Base-by-base conservation (phyloP, 75 land plant species). In the Selaginella tamariscina region DNA sequence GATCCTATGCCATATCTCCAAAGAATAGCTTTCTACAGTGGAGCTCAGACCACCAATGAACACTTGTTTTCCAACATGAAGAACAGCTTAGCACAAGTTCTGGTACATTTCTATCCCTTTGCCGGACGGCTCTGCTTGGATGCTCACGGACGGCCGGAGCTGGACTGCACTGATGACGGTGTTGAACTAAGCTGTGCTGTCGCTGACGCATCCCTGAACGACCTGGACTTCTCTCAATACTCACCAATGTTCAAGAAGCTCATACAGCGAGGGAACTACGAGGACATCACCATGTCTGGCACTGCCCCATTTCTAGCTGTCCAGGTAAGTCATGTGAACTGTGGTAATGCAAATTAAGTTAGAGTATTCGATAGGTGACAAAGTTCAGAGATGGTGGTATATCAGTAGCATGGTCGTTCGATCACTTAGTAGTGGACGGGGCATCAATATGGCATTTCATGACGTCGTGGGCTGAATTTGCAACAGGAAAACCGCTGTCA, bases 401-500 rank as follows among this genome's bases (percentile, higher is more conserved):
- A 8, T 79, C 81, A 27, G 23, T 87, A 0, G 90, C 84, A 20
- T 78, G 80, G 68, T 80, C 90, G 1, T 78, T 85, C 78, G 84
- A 85, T 74, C 90, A 87, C 67, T 75, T 83, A 13, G 68, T 84
- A 65, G 74, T 82, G 5, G 90, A 87, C 54, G 90, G 90, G 1
- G 68, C 74, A n/a, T 75, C 88, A 60, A 84, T 86, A 24, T 82
- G 87, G 90, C 87, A 87, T 32, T 87, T 87, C 79, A 80, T 87
- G 84, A 72, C 76, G 67, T 70, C 85, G 1, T 87, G 90, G 90
- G 82, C 87, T 68, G 81, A 82, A 56, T 31, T 73, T 8, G 75
- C 73, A 67, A 44, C 65, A 24, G 82, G 80, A 5, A 39, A 39
- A 15, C 49, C 49, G 49, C 5, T 39, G 11, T 39, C 49, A 5